Percentiles rank a stretch among this genome's conserved stretches.
These are phyloP conservation scores for Rutidosis leptorrhynchoides DNA, from an alignment of 129 eudicot genomes.

Conservation along the genomic window DNA sequence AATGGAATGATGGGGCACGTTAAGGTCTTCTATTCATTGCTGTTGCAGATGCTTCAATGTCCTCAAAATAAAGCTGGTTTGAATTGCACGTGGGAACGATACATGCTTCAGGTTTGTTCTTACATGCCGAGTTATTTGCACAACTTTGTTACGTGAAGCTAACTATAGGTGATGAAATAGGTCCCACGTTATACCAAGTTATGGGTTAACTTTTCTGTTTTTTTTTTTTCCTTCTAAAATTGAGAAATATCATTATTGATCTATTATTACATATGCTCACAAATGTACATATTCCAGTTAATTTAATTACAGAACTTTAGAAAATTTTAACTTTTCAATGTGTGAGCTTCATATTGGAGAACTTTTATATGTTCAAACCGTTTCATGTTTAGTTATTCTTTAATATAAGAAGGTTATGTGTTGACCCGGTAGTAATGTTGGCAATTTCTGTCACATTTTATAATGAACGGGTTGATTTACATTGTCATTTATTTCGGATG, in stretches of 20 bases:
- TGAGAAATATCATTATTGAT: too few species aligned
- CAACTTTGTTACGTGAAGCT: not conserved
- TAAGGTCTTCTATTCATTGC: constrained; percentile 32
- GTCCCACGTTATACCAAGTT: not conserved
- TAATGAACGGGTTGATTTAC: not conserved
- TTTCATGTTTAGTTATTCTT: not conserved
- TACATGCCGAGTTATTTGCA: constrained; percentile 6
- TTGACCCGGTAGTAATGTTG: not conserved
- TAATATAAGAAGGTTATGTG: not conserved
- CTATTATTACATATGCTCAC: too few species aligned
- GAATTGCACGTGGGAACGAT: constrained; percentile 34
- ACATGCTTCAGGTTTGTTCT: constrained; percentile 35
- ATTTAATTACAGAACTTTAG: not conserved
- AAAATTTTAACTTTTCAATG: not conserved
- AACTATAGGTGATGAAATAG: constrained; percentile 5
- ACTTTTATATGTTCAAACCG: not conserved
- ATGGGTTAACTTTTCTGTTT: not conserved
- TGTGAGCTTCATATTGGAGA: not conserved
- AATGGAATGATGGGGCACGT: constrained; percentile 1
- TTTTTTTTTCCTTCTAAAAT: too few species aligned
- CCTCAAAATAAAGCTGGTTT: constrained; percentile 38
- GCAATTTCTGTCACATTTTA: not conserved
- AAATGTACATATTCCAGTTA: not conserved
- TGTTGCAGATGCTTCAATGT: constrained; percentile 28
- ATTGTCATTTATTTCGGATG: not conserved